Evolutionary conservation across 148 eudicot genomes (phyloP).

Genomic region (Vaccinium myrtillus): DNA sequence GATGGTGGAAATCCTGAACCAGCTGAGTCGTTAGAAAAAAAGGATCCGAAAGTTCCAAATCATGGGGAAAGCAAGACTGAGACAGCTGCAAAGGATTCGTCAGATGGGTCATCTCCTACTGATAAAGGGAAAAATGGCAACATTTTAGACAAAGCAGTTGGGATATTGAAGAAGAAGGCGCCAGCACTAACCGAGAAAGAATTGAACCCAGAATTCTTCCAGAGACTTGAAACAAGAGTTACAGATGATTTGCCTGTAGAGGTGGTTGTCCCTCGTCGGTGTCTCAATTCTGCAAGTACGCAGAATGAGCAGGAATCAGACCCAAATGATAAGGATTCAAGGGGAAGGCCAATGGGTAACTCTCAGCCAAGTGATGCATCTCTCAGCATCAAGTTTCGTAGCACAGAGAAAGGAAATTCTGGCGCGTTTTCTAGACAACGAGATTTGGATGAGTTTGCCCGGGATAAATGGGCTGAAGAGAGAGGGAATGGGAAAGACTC

Average conservation of each 20-base stretch:
- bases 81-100: constrained; percentile 42
- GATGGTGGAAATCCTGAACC: constrained; percentile 51
- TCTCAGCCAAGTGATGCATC: constrained; percentile 36
- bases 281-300: constrained; percentile 44
- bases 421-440: constrained; percentile 35
- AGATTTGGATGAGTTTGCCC: constrained; percentile 41
- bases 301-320: constrained; percentile 43
- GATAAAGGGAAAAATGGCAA: constrained; percentile 52
- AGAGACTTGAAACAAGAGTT: constrained; percentile 75
- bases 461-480: constrained; percentile 37
- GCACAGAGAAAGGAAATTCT: constrained; percentile 28
- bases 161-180: constrained; percentile 73
- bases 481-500: constrained; percentile 63
- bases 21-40: constrained; percentile 38
- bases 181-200: constrained; percentile 79
- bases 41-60: constrained; percentile 30
- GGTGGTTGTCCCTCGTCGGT: constrained; percentile 82
- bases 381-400: constrained; percentile 19
- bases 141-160: constrained; percentile 70
- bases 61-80: constrained; percentile 39
- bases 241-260: constrained; percentile 77
- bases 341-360: constrained; percentile 28
- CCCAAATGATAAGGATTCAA: constrained; percentile 34
- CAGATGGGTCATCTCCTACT: constrained; percentile 38
- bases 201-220: constrained; percentile 91